Percentiles rank a stretch among this genome's conserved stretches.
phyloP scores from a whole-genome alignment of 805 yeast species.

The Maudiozyma bulderi region DNA sequence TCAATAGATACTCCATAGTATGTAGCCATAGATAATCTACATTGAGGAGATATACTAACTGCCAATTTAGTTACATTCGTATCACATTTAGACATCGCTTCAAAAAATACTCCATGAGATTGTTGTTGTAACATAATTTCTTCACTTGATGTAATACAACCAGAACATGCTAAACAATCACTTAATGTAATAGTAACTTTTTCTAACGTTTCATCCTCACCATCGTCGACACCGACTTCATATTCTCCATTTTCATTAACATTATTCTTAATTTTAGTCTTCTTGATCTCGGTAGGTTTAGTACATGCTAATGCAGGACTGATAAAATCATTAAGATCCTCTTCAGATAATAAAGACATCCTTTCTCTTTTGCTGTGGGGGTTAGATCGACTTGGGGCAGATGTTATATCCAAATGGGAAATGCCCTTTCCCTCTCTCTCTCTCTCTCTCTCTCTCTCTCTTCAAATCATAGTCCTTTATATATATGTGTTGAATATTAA shows the following conservation, averaged over 20 bases:
- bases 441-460: no score
- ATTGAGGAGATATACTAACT: slow-evolving; percentile 76
- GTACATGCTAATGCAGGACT: slow-evolving; percentile 92
- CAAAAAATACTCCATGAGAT: slow-evolving; percentile 69
- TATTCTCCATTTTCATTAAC: slow-evolving; percentile 34
- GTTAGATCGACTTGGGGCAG: background rate
- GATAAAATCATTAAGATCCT: slow-evolving; percentile 89
- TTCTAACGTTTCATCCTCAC: slow-evolving; percentile 47
- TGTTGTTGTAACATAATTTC: slow-evolving; percentile 87
- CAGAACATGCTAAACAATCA: slow-evolving; percentile 94
- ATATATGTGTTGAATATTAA: no score
- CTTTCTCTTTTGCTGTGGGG: no score
- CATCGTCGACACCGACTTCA: slow-evolving; percentile 57
- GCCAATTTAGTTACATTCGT: slow-evolving; percentile 40
- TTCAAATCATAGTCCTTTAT: no score
- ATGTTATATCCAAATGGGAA: no score
- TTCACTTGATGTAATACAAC: slow-evolving; percentile 96
- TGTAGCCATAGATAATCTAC: slow-evolving; percentile 70
- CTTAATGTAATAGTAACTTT: slow-evolving; percentile 83
- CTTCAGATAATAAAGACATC: slow-evolving; percentile 66
- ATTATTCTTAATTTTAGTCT: slow-evolving; percentile 14
- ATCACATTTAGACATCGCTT: slow-evolving; percentile 29
- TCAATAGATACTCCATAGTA: slow-evolving; percentile 48
- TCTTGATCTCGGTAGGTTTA: slow-evolving; percentile 53
- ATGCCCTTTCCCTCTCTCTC: no score